Evolutionary conservation across 2,329 filamentous ascomycete genomes (phyloP), one percentile per base, ranked within the genome.

Genomic region (Venturiaceae sp.): DNA sequence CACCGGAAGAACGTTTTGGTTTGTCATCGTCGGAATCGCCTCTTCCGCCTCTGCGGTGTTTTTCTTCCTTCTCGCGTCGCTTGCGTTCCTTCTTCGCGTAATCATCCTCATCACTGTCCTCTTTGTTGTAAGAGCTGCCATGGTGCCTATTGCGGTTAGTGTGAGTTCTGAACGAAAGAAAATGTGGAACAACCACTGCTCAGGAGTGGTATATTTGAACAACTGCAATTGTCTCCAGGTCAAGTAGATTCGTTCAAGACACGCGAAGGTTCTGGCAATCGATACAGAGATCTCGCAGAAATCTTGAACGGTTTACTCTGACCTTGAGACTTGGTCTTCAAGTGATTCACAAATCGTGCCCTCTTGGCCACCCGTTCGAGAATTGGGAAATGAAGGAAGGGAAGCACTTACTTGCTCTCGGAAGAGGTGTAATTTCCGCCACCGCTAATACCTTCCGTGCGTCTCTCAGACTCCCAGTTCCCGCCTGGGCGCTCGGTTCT

Each of bases 401-500:
- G 9, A 0, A n/a, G 5, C 3, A 54, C 57, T 37, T 54, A 58
- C 57, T 30, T 53, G 34, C 28, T 64, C 58, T 67, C 60, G 30
- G 64, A 62, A 16, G 60, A 59, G 47, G 67, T 66, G 36, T 67
- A 62, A 5, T 64, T 61, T 23, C 68, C 67, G 52, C 63, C 60
- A 36, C 61, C 62, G 11, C 59, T 62, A 36, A 66, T 59, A 21
- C 64, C 55, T 30, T 59, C 58, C 16, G 58, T 54, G 67, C 74
- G 72, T 37, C 71, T 71, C 57, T 77, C 69, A 37, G 70, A 67
- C 9, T 72, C 66, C 65, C 74, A 77, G 52, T 72, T 69, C 34
- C 74, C 70, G 37, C 71, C 75, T 8, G 69, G 64, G 21, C 67
- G 66, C 62, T 78, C 74, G 53, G 80, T 78, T 21, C 72, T 76